Percentiles rank a stretch among this genome's conserved stretches.
Conservation (phyloP, 306 rosid species). For the Canavalia gladiata region DNA sequence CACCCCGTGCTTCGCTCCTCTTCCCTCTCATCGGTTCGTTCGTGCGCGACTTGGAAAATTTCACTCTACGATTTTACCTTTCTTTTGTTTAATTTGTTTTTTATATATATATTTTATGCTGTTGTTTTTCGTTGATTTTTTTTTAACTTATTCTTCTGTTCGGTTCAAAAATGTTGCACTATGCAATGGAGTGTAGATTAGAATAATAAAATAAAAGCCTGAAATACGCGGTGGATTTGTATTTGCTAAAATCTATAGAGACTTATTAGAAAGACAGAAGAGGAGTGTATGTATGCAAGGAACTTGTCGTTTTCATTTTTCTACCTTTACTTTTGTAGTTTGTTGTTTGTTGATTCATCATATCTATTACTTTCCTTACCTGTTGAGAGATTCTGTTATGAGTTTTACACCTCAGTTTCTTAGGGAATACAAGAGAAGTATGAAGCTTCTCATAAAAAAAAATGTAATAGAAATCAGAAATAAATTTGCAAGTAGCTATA, state of each 20-base stretch:
- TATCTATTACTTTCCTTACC: neutral
- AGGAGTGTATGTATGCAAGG: neutral
- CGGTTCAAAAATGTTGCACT: neutral
- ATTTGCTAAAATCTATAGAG: neutral
- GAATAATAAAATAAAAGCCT: neutral
- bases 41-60: neutral
- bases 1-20: neutral
- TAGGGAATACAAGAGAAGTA: neutral
- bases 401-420: neutral
- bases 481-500: neutral
- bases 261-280: constrained; percentile 3
- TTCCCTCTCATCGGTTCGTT: constrained; percentile 10
- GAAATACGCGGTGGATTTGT: neutral
- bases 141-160: constrained; percentile 20
- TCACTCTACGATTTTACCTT: neutral
- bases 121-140: neutral
- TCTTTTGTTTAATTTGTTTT: neutral
- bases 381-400: neutral
- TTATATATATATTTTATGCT: neutral
- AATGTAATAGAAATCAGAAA: constrained; percentile 15
- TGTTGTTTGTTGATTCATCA: constrained; percentile 33
- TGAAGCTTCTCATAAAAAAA: neutral
- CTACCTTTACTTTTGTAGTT: neutral
- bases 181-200: neutral
- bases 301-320: neutral